phyloP scores from a whole-genome alignment of 1,284 basidiomycete species.

The Papiliotrema flavescens region DNA sequence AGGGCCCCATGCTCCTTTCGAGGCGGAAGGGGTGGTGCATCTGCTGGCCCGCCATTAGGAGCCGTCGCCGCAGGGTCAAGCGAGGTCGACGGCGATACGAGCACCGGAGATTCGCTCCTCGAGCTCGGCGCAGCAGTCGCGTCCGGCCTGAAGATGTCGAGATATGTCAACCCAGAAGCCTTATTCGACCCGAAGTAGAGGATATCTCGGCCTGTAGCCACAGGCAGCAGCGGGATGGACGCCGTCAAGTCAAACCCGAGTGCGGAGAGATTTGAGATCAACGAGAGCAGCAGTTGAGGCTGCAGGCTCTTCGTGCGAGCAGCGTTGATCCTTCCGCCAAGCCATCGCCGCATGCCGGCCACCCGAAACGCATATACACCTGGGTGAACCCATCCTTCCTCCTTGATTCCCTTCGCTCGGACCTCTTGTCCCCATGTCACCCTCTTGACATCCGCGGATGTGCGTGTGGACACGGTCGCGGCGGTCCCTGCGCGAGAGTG shows the following conservation, averaged over 20 bases:
- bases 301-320: constrained; percentile 30
- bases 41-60: background rate
- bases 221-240: constrained; percentile 34
- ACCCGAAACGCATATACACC: constrained; percentile 45
- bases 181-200: constrained; percentile 37
- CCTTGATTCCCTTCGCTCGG: constrained; percentile 29
- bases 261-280: constrained; percentile 30
- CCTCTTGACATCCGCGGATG: background rate
- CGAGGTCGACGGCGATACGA: constrained; percentile 4
- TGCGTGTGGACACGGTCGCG: background rate
- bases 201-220: constrained; percentile 33
- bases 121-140: background rate
- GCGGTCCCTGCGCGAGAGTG: background rate
- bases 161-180: constrained; percentile 23
- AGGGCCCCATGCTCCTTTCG: background rate
- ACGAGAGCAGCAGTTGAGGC: constrained; percentile 27
- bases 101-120: background rate
- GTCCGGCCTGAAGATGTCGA: constrained; percentile 22
- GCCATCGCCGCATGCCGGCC: constrained; percentile 37
- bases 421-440: constrained; percentile 9
- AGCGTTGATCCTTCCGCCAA: constrained; percentile 26
- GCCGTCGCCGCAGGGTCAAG: background rate
- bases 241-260: constrained; percentile 29
- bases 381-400: constrained; percentile 43
- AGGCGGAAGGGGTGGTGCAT: background rate